phyloP scores from a whole-genome alignment of 2,329 filamentous ascomycete genomes.

The Fusarium continuum region DNA sequence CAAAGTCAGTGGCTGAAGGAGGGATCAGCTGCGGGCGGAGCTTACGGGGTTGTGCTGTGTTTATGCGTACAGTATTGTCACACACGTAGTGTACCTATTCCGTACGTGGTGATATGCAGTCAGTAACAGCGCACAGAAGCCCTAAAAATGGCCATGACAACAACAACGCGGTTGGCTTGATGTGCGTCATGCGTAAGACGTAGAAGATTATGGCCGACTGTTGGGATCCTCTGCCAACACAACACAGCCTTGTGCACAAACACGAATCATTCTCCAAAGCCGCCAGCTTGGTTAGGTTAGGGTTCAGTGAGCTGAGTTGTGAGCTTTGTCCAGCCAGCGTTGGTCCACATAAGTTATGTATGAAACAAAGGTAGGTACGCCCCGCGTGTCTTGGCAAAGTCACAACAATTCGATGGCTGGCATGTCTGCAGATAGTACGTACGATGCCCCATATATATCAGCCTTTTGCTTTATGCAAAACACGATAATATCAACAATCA shows the following conservation, averaged over 20 bases:
- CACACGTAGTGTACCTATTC: too few species aligned
- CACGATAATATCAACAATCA: not conserved
- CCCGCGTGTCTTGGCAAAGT: not conserved
- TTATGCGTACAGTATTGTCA: slow-evolving; percentile 21
- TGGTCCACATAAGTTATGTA: not conserved
- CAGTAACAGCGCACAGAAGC: slow-evolving; percentile 16
- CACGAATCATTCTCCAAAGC: not conserved
- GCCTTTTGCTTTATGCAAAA: slow-evolving; percentile 4
- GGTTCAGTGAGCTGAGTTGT: not conserved
- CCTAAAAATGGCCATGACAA: not conserved
- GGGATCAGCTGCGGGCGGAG: not conserved
- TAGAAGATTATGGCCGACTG: not conserved
- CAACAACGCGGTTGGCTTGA: not conserved
- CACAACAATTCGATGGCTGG: slow-evolving; percentile 4
- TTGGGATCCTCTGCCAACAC: not conserved
- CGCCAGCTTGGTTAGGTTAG: not conserved
- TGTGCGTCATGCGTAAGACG: not conserved
- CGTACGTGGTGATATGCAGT: too few species aligned
- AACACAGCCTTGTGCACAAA: not conserved
- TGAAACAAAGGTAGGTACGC: slow-evolving; percentile 7
- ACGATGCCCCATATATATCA: not conserved
- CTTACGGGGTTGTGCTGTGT: slow-evolving; percentile 5
- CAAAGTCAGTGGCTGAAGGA: slow-evolving; percentile 14
- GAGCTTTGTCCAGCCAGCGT: not conserved
- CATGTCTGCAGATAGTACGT: not conserved